Percentiles rank a stretch among this genome's conserved stretches.
Evolutionary conservation across 371 early-diverging fungal species (phyloP).

Genomic region (Rhizopus delemar): DNA sequence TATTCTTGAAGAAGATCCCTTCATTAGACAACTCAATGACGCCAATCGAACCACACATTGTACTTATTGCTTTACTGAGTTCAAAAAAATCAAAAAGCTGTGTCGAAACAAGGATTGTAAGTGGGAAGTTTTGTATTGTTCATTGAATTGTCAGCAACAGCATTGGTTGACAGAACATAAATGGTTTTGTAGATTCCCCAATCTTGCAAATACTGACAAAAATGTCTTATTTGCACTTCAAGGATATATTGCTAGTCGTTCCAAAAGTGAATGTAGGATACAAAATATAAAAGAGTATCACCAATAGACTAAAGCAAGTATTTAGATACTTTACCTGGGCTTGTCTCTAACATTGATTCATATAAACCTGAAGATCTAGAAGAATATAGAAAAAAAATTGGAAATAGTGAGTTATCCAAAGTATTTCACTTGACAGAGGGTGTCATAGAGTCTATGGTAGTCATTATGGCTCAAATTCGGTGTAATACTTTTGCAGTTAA

Average conservation of each 20-base stretch:
- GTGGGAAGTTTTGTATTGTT: slow-evolving; percentile 24
- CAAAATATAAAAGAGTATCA: neutral
- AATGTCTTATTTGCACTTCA: slow-evolving; percentile 23
- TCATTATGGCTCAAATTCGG: slow-evolving; percentile 30
- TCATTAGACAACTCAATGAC: slow-evolving; percentile 19
- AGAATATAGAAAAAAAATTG: slow-evolving; percentile 5
- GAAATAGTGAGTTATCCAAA: neutral
- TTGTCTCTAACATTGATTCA: slow-evolving; percentile 20
- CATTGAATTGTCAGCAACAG: slow-evolving; percentile 10
- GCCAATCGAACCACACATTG: slow-evolving; percentile 7
- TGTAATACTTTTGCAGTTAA: slow-evolving; percentile 39
- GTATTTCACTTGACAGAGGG: slow-evolving; percentile 15
- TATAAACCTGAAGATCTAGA: slow-evolving; percentile 1
- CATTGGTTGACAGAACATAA: slow-evolving; percentile 24
- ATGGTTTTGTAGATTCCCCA: slow-evolving; percentile 23
- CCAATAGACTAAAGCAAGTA: neutral
- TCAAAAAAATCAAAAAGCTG: neutral
- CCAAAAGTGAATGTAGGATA: slow-evolving; percentile 4
- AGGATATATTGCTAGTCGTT: slow-evolving; percentile 20
- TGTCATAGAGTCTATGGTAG: slow-evolving; percentile 15
- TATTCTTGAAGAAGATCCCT: slow-evolving; percentile 23
- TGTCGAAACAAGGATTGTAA: slow-evolving; percentile 16
- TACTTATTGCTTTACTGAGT: slow-evolving; percentile 15
- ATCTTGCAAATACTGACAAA: slow-evolving; percentile 3
- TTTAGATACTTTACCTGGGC: slow-evolving; percentile 15